phyloP scores from a whole-genome alignment of 768 basidiomycete genomes.

The Hygrocybe coccinea region DNA sequence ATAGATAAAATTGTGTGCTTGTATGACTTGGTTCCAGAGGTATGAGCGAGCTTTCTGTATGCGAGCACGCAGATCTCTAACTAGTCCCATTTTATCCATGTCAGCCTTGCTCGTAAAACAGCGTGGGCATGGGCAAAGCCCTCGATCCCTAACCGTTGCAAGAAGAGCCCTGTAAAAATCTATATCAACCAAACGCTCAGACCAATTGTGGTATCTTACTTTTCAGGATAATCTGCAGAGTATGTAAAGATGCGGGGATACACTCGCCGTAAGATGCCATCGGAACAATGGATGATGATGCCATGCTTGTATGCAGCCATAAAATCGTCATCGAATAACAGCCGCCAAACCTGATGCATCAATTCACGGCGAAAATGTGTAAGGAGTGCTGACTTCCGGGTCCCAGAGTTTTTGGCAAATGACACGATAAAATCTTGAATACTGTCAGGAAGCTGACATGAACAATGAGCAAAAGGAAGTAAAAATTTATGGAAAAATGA shows the following conservation, averaged over 20 bases:
- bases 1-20: conserved; percentile 7
- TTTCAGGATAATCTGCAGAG: conserved; percentile 26
- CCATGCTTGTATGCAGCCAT: conserved; percentile 8
- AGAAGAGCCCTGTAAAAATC: conserved; percentile 20
- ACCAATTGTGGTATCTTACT: not conserved
- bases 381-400: not conserved
- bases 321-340: not conserved
- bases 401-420: no score
- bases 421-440: conserved; percentile 2
- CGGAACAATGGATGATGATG: conserved; percentile 4
- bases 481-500: not conserved
- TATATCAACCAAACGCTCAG: not conserved
- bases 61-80: not conserved
- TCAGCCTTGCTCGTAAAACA: conserved; percentile 19
- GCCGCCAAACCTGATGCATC: conserved; percentile 9
- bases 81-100: conserved; percentile 24
- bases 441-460: conserved; percentile 5
- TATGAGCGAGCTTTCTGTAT: conserved; percentile 5
- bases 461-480: not conserved
- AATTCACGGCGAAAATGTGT: conserved; percentile 10
- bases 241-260: conserved; percentile 23
- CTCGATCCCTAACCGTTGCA: conserved; percentile 21
- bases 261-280: conserved; percentile 14
- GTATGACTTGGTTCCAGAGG: not conserved
- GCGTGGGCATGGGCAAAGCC: conserved; percentile 22